A percentile compares a stretch with the other conserved stretches of the same genome.
These are phyloP conservation scores for Colletotrichum falcatum DNA, from an alignment of 2,329 filamentous ascomycete species.

Conservation along the genomic window DNA sequence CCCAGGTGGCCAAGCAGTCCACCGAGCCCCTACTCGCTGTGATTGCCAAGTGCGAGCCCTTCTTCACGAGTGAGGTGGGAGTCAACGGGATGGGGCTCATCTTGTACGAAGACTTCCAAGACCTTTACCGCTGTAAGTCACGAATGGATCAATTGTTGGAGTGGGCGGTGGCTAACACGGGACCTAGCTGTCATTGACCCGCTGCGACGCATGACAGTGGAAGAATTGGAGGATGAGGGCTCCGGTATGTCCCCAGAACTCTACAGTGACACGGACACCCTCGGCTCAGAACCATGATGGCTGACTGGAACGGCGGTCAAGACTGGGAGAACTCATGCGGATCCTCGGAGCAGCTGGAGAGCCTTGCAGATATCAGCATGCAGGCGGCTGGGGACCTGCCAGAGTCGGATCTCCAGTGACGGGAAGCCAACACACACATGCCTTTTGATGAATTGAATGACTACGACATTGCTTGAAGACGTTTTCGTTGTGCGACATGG, in stretches of 20 bases:
- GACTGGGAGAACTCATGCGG: constrained; percentile 68
- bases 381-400: constrained; percentile 56
- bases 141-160: neutral
- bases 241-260: constrained; percentile 62
- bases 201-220: constrained; percentile 67
- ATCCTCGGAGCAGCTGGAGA: constrained; percentile 67
- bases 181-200: constrained; percentile 56
- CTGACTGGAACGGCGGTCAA: constrained; percentile 49
- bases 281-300: constrained; percentile 50
- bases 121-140: constrained; percentile 54
- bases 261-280: constrained; percentile 53
- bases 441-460: constrained; percentile 38
- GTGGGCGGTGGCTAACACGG: neutral
- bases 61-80: constrained; percentile 48
- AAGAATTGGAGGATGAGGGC: constrained; percentile 69
- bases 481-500: constrained; percentile 24
- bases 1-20: constrained; percentile 57
- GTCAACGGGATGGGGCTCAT: constrained; percentile 4
- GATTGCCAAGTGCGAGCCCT: constrained; percentile 56
- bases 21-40: constrained; percentile 57
- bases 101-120: constrained; percentile 47
- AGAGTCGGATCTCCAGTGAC: constrained; percentile 48
- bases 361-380: constrained; percentile 59
- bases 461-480: constrained; percentile 19
- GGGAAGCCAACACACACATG: constrained; percentile 15